A percentile compares a stretch with the other conserved stretches of the same genome.
phyloP scores from a whole-genome alignment of 1,284 basidiomycete species.

The Thelephora terrestris region DNA sequence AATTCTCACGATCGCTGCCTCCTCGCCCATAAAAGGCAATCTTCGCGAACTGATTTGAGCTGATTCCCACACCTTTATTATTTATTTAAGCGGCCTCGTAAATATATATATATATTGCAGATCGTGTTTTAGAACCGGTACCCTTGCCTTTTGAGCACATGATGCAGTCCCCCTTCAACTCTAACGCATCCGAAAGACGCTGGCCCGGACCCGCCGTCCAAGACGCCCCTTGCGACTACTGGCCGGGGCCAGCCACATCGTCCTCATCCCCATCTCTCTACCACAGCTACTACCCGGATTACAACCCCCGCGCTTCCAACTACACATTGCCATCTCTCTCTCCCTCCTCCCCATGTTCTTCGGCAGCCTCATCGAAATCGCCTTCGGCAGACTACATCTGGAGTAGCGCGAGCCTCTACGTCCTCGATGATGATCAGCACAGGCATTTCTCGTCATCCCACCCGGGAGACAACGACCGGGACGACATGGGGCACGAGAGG shows the following conservation, averaged over 20 bases:
- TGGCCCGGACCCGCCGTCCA: no score
- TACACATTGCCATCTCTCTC: not conserved
- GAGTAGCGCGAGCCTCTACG: conserved; percentile 10
- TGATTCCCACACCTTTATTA: no score
- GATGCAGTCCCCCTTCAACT: no score
- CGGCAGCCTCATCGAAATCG: conserved; percentile 1
- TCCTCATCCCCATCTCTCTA: not conserved
- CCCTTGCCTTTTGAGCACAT: no score
- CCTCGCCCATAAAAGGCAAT: no score
- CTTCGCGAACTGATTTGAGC: no score
- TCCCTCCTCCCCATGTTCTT: conserved; percentile 2
- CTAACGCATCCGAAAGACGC: no score
- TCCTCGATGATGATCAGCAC: conserved; percentile 9
- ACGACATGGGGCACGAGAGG: conserved; percentile 7
- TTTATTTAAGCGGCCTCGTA: no score
- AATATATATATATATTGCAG: no score
- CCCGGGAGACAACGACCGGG: conserved; percentile 6
- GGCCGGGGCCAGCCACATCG: not conserved
- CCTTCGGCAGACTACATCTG: conserved; percentile 9
- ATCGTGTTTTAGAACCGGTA: no score
- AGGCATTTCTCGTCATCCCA: not conserved
- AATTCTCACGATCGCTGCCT: no score
- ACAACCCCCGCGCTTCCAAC: not conserved
- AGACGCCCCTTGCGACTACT: no score
- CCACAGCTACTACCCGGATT: not conserved